These are phyloP conservation scores for Cyberlindnera mycetangii DNA, from an alignment of 805 yeast genomes.

Conservation along the genomic window DNA sequence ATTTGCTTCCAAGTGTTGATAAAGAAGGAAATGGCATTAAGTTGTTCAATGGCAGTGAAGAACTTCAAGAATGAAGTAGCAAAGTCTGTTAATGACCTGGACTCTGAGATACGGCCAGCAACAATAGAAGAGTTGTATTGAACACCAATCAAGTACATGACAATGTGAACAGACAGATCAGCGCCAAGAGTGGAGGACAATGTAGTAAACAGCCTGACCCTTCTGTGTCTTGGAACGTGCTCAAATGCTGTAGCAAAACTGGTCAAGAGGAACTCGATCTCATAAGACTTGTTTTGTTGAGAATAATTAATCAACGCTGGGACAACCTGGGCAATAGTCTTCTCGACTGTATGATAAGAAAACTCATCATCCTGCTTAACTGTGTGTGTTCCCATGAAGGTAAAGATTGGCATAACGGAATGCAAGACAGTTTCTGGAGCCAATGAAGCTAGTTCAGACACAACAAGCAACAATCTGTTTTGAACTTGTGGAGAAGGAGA, in stretches of 20 bases:
- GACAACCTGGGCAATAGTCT: slow-evolving; percentile 82
- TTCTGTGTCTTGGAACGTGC: slow-evolving; percentile 94
- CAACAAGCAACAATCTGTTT: slow-evolving; percentile 77
- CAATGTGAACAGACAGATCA: slow-evolving; percentile 60
- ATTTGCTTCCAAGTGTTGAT: slow-evolving; percentile 47
- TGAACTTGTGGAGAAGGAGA: slow-evolving; percentile 94
- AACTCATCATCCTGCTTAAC: slow-evolving; percentile 96
- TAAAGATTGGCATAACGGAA: slow-evolving; percentile 98
- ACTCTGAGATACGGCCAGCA: slow-evolving; percentile 62
- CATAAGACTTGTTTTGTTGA: slow-evolving; percentile 47
- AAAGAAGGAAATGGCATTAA: slow-evolving; percentile 50
- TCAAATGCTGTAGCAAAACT: slow-evolving; percentile 93
- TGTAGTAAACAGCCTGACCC: slow-evolving; percentile 80
- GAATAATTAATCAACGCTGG: slow-evolving; percentile 73
- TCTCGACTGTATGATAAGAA: slow-evolving; percentile 88
- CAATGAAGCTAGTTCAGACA: slow-evolving; percentile 81
- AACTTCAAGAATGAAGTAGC: slow-evolving; percentile 63
- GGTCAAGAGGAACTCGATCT: slow-evolving; percentile 78
- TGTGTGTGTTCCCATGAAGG: slow-evolving; percentile 98
- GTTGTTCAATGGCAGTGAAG: slow-evolving; percentile 66
- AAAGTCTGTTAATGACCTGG: slow-evolving; percentile 68
- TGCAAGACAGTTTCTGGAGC: slow-evolving; percentile 91
- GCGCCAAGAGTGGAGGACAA: slow-evolving; percentile 74
- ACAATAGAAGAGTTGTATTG: slow-evolving; percentile 58
- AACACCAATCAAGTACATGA: slow-evolving; percentile 76